Evolutionary conservation across 2,329 filamentous ascomycete genomes (phyloP).

Genomic region (Aureobasidium mangrovei): DNA sequence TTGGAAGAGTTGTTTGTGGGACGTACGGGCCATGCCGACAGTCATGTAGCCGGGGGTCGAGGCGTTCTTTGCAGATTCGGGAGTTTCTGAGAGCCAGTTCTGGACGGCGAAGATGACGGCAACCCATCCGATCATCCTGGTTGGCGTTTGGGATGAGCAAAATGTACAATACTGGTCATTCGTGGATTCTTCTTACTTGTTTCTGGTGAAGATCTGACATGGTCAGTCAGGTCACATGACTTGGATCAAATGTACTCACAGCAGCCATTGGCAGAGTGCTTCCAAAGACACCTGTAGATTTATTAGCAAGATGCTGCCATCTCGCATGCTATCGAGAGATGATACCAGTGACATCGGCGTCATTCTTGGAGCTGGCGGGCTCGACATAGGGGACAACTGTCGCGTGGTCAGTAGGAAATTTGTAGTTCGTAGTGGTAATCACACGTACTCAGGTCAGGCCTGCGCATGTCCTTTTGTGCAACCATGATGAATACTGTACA

Average conservation of each 20-base stretch:
- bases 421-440: constrained; percentile 13
- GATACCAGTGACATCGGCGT: constrained; percentile 62
- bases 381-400: constrained; percentile 86
- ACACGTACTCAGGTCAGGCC: constrained; percentile 59
- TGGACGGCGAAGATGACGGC: constrained; percentile 66
- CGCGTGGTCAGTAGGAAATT: constrained; percentile 11
- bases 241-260: constrained; percentile 32
- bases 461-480: constrained; percentile 66
- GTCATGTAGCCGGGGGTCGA: constrained; percentile 65
- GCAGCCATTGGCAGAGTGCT: constrained; percentile 92
- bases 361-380: constrained; percentile 55
- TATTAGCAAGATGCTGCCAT: constrained; percentile 19
- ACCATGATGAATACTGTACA: constrained; percentile 42
- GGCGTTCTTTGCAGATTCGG: constrained; percentile 54
- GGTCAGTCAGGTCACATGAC: constrained; percentile 23
- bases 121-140: constrained; percentile 59
- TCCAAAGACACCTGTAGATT: constrained; percentile 47
- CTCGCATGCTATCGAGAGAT: background rate
- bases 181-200: constrained; percentile 50
- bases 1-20: background rate
- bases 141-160: background rate
- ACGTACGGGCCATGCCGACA: constrained; percentile 69
- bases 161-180: background rate
- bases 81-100: constrained; percentile 68
- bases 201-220: constrained; percentile 72